Base-by-base conservation (phyloP, 163 green algal species). In the Chlorella variabilis region DNA sequence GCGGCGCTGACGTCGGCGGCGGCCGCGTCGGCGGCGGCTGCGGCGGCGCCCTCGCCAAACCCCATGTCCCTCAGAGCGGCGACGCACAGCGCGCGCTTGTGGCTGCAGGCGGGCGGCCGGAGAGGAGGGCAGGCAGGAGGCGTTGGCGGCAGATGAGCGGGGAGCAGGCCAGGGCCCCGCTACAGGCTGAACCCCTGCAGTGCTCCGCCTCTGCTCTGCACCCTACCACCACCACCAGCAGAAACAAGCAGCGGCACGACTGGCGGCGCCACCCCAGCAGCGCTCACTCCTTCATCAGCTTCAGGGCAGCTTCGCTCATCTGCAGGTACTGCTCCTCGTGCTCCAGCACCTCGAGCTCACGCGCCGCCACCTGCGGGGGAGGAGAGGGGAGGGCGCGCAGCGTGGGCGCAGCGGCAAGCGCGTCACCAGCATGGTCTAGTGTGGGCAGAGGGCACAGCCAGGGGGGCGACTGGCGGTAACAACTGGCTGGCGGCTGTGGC, bases 231-330 rank as follows among this genome's bases (percentile, higher is more conserved):
- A 54, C 11, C 45, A 54, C 11, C 45, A 54, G 45, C 45, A 54
- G 45, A 15, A 54, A 54, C 45, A 54, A 54, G 11, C 45, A 54
- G 15, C 15, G 15, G 45, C 45, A 54, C 45, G 45, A 11, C 11
- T 15, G 45, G 45, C 11, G 45, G 11, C 11, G 45, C 45, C 15
- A 54, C 11, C 45, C 18, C 18, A n/a, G 54, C 5, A 39, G 31
- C 33, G 21, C 73, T 80, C 73, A 80, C 73, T 70, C 73, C 38
- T 80, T 80, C 73, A 80, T 80, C 21, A 80, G 73, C 38, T 49
- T 49, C 13, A 80, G 54, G 20, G 54, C 8, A 25, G 73, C 73
- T 13, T 80, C 73, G 0, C 36, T 41, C 73, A 80, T 80, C 38
- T 70, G 73, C 27, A 80, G 56, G 56, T 80, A 80, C 15, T n/a